Conservation (phyloP, 306 rosid genomes). For the Casuarina glauca region DNA sequence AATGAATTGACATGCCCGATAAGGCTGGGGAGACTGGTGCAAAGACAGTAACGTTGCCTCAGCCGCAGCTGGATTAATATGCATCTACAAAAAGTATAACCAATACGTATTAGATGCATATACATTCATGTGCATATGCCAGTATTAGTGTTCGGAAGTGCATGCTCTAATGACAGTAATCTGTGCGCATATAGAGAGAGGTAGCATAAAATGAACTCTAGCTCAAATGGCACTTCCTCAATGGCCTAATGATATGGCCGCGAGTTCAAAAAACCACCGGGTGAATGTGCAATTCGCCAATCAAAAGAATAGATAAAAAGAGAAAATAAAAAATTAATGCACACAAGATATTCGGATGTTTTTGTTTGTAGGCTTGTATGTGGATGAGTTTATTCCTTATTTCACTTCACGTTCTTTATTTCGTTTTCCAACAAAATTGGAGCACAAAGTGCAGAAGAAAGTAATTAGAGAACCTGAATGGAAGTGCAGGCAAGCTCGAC, state of each 20-base stretch:
- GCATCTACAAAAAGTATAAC: conserved; percentile 60
- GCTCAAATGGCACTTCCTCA: neutral
- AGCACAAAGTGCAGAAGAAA: neutral
- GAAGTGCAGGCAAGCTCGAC: conserved; percentile 81
- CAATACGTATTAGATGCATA: conserved; percentile 11
- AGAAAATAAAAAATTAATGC: too few species aligned
- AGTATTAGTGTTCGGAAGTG: neutral
- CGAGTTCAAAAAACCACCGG: neutral
- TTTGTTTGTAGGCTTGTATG: neutral
- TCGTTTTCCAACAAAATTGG: conserved; percentile 7
- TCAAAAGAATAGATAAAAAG: neutral
- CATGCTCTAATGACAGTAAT: neutral
- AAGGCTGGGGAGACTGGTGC: conserved; percentile 78
- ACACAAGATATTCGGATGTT: neutral
- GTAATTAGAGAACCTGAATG: conserved; percentile 59
- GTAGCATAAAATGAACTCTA: neutral
- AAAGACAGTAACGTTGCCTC: conserved; percentile 76
- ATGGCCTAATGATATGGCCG: neutral
- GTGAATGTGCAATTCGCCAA: neutral
- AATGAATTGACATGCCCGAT: conserved; percentile 80
- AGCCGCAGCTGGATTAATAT: conserved; percentile 66
- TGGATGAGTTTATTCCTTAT: too few species aligned
- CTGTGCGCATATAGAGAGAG: neutral
- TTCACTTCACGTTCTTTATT: neutral
- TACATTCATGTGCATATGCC: conserved; percentile 1